A percentile compares a stretch with the other conserved stretches of the same genome.
phyloP scores from a whole-genome alignment of 768 basidiomycete species.

The Tricholomella constricta region DNA sequence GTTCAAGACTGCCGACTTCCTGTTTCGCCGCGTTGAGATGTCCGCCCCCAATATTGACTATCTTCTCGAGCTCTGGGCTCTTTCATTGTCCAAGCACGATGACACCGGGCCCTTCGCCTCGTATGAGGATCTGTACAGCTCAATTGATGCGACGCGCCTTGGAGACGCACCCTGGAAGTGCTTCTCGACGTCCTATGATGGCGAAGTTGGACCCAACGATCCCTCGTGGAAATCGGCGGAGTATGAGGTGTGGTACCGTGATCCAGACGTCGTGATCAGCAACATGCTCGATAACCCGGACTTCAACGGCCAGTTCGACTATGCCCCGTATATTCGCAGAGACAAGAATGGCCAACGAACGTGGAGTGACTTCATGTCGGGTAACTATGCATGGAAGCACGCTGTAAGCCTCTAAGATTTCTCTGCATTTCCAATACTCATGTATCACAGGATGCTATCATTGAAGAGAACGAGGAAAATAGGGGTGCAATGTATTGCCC shows the following conservation, averaged over 20 bases:
- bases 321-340: slow-evolving; percentile 23
- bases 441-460: not conserved
- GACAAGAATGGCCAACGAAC: slow-evolving; percentile 16
- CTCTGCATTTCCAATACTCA: slow-evolving; percentile 2
- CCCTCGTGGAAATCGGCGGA: slow-evolving; percentile 23
- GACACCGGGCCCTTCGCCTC: slow-evolving; percentile 19
- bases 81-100: slow-evolving; percentile 11
- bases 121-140: slow-evolving; percentile 21
- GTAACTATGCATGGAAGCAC: slow-evolving; percentile 32
- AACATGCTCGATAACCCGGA: slow-evolving; percentile 31
- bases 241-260: slow-evolving; percentile 25
- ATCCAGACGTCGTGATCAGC: slow-evolving; percentile 21
- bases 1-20: slow-evolving; percentile 23
- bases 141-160: slow-evolving; percentile 24
- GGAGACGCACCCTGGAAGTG: slow-evolving; percentile 16
- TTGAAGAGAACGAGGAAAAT: slow-evolving; percentile 6
- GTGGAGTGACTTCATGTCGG: slow-evolving; percentile 36
- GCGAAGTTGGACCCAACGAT: slow-evolving; percentile 5
- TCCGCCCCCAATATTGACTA: slow-evolving; percentile 13
- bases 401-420: slow-evolving; percentile 12
- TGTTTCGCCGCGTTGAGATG: slow-evolving; percentile 19
- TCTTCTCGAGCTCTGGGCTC: slow-evolving; percentile 18
- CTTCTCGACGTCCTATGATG: not conserved
- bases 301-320: slow-evolving; percentile 26
- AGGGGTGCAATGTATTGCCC: slow-evolving; percentile 20